Base-by-base conservation (phyloP, 768 basidiomycete species). In the Clitopilus passeckerianus region DNA sequence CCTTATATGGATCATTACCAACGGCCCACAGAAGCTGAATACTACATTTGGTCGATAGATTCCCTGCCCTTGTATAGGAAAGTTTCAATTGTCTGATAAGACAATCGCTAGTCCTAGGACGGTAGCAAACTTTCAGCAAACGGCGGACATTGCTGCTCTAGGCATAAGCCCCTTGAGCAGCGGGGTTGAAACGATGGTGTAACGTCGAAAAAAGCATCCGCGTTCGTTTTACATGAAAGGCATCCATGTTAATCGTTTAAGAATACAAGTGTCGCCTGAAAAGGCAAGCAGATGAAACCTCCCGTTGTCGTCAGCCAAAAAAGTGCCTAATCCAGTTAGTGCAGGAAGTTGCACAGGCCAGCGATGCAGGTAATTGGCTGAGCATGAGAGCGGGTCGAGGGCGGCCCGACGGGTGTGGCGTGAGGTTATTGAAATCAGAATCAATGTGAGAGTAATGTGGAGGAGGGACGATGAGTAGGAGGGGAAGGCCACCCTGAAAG, bases 401-500 rank as follows among this genome's bases (percentile, higher is more conserved):
- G 56, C 22, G 10, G n/a, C 15, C 23, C 35, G 33, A n/a, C 41
- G 34, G 24, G 44, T 54, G 57, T 61, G 57, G 59, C 59, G 59
- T 46, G 56, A 55, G 54, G 60, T 34, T n/a, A 41, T 41, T 41
- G 12, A 14, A 41, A 15, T 41, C 37, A 41, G 14, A 27, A 50
- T 61, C 61, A 58, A 57, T 61, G 60, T 56, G 63, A 58, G 16
- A 50, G 46, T 50, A 22, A 50, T 50, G 46, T 50, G 46, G 46
- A 50, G 46, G 22, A 50, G 22, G 46, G 46, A 18, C 16, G 16
- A 50, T 50, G 60, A 54, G 37, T 9, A 41, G 37, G 37, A 41
- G 14, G 37, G 37, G 37, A n/a, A 41, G 37, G n/a, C 37, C 37
- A 10, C 46, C 22, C 46, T 50, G 46, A 50, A 41, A 50, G 46